A percentile compares a stretch with the other conserved stretches of the same genome.
These are phyloP conservation scores for Crithidia thermophila DNA, from an alignment of 208 protist species.

Conservation along the genomic window DNA sequence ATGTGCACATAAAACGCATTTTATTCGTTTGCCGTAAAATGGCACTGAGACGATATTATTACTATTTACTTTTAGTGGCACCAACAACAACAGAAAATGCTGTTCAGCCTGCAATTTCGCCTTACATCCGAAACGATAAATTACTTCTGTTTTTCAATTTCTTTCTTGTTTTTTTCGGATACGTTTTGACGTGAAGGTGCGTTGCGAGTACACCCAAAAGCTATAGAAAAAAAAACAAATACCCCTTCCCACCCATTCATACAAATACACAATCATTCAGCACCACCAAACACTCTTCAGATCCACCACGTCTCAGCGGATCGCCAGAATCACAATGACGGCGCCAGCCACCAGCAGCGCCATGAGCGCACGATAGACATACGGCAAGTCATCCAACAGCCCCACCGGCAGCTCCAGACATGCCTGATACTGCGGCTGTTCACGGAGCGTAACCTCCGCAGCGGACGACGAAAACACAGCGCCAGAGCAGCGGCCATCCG, in stretches of 20 bases:
- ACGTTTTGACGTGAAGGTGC: no score
- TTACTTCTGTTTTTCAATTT: no score
- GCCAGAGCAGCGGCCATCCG: constrained; percentile 16
- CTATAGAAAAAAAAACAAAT: no score
- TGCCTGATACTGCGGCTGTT: not conserved
- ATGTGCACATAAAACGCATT: no score
- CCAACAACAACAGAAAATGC: no score
- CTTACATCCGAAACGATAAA: no score
- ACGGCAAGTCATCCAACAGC: constrained; percentile 50
- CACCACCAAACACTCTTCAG: not conserved
- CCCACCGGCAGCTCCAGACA: constrained; percentile 67
- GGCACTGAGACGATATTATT: no score
- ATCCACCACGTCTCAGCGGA: constrained; percentile 10
- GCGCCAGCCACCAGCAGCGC: constrained; percentile 54
- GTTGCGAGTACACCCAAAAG: no score
- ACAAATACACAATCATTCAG: not conserved
- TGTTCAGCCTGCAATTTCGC: no score
- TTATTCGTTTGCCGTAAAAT: no score
- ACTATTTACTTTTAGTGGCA: no score
- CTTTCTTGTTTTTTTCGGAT: no score
- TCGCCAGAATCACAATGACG: constrained; percentile 37
- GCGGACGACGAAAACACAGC: constrained; percentile 5
- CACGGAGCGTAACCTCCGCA: not conserved
- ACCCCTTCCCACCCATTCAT: not conserved
- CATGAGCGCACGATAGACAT: constrained; percentile 63